These are phyloP conservation scores for Avicennia marina DNA, from an alignment of 257 asterid species.

Conservation along the genomic window DNA sequence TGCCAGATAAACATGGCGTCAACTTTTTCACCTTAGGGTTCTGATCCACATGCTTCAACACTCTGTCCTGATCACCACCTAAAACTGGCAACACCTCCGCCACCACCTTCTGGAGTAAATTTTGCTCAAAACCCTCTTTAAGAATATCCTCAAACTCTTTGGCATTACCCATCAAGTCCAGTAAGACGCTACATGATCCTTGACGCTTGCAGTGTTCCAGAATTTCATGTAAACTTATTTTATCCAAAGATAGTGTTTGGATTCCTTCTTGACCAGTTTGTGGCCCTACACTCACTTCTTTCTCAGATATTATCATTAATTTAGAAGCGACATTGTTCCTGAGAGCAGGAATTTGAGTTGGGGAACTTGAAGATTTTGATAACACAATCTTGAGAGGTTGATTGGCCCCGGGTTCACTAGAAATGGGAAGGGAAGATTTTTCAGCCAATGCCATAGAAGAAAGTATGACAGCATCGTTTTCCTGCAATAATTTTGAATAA, in stretches of 20 bases:
- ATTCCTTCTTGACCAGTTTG: conserved; percentile 36
- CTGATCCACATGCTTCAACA: conserved; percentile 18
- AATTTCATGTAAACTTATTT: conserved; percentile 40
- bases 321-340: conserved; percentile 28
- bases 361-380: conserved; percentile 31
- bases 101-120: conserved; percentile 68
- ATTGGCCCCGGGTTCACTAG: conserved; percentile 77
- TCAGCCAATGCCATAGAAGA: conserved; percentile 32
- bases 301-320: conserved; percentile 36
- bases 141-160: conserved; percentile 54
- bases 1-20: conserved; percentile 44
- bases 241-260: conserved; percentile 36
- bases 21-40: conserved; percentile 40
- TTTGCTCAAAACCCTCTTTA: conserved; percentile 54
- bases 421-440: conserved; percentile 32
- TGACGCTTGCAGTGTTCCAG: conserved; percentile 67
- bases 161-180: conserved; percentile 47
- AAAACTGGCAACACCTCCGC: conserved; percentile 66
- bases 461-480: conserved; percentile 65
- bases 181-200: conserved; percentile 67
- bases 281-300: conserved; percentile 23
- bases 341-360: conserved; percentile 22
- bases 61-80: conserved; percentile 32
- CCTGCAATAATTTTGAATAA: conserved; percentile 81
- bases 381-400: conserved; percentile 66